Evolutionary conservation across 2,329 filamentous ascomycete genomes (phyloP), one percentile per base, ranked within the genome.

Genomic region (Aspergillus fischeri): DNA sequence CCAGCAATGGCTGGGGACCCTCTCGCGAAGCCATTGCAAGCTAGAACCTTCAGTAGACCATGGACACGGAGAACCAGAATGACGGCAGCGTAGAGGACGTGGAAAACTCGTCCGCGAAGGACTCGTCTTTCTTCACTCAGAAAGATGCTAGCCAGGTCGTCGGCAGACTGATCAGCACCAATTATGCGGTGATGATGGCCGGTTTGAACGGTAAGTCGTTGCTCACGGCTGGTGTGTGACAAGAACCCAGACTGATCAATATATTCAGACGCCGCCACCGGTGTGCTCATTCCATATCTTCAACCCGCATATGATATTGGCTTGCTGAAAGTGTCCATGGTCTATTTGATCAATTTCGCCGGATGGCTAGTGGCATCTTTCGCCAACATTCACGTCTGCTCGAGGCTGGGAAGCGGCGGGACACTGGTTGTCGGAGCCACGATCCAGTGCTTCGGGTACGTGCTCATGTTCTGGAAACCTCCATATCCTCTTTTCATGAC

Each of bases 361-460:
- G 65, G 65, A 21, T 63, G 62, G 54, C 56, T 65, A 10, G 52
- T 53, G n/a, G 65, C 63, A 11, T 67, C 59, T 11, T 64, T 65
- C 51, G 56, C 61, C 53, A 67, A 65, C 42, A 67, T 67, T 54
- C 65, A 67, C 44, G 56, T 67, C 35, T 67, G 63, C 55, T 61
- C 65, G 14, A 51, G 60, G 27, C 27, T 65, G 27, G 65, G 65
- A 10, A 67, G 63, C 1, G 65, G 65, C 7, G 65, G 65, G 7
- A 67, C 65, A 1, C 52, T 67, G 20, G 58, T 67, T 17, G 28
- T 65, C 1, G 65, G 62, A 5, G 57, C 63, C 27, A 45, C 52
- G 2, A 52, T 65, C 21, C 65, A 67, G 51, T 58, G 59, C 27
- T 35, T 62, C 17, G 65, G 65, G 11, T 65, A 65, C 53, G 60